These are phyloP conservation scores for Reticulascus tulasneorum DNA, from an alignment of 2,329 filamentous ascomycete genomes.

Conservation along the genomic window DNA sequence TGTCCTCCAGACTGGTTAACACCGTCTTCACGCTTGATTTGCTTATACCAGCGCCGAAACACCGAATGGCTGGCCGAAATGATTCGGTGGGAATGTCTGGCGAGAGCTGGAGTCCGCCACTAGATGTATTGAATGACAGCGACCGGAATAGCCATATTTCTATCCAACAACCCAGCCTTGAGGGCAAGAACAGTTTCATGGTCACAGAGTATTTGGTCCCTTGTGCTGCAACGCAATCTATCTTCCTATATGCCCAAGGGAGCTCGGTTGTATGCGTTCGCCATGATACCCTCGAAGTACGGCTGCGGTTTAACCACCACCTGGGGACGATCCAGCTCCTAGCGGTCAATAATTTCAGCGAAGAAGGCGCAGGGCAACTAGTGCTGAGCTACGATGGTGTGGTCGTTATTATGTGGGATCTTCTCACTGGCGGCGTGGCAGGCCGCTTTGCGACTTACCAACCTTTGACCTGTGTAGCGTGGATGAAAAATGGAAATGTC, in stretches of 20 bases:
- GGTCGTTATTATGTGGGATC: slow-evolving; percentile 94
- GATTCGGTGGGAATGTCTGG: no score
- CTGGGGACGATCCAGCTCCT: slow-evolving; percentile 79
- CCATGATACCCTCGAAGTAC: slow-evolving; percentile 87
- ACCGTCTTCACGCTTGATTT: no score
- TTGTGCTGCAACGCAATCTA: slow-evolving; percentile 85
- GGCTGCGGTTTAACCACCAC: slow-evolving; percentile 82
- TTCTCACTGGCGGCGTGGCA: slow-evolving; percentile 85
- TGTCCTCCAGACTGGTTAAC: no score
- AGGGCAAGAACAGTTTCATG: no score
- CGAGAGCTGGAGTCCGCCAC: no score
- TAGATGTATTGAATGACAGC: no score
- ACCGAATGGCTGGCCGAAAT: no score
- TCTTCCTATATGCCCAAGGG: slow-evolving; percentile 85
- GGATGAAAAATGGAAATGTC: slow-evolving; percentile 97
- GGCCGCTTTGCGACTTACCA: slow-evolving; percentile 92
- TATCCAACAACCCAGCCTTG: no score
- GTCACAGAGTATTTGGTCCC: no score
- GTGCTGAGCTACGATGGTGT: slow-evolving; percentile 91
- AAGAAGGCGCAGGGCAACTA: slow-evolving; percentile 75
- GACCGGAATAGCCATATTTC: no score
- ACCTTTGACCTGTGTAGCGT: slow-evolving; percentile 75
- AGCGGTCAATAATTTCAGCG: slow-evolving; percentile 86
- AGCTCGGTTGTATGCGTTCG: slow-evolving; percentile 81
- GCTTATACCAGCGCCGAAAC: no score